Base-by-base conservation (phyloP, 352 stramenopile genomes). In the Globisporangium abappressorium region DNA sequence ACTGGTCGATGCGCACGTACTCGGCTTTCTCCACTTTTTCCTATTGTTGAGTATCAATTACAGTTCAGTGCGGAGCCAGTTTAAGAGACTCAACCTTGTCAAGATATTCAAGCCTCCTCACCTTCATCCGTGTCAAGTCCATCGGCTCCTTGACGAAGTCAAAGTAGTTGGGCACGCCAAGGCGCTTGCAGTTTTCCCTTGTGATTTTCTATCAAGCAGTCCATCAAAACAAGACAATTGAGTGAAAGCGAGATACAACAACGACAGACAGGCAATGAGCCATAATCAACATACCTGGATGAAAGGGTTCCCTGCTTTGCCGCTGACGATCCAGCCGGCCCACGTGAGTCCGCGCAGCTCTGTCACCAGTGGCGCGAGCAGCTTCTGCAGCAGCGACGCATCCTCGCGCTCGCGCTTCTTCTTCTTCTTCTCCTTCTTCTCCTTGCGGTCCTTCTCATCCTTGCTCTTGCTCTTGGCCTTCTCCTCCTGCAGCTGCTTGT, bases 341-440 rank as follows among this genome's bases (percentile, higher is more conserved):
- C 87, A 94, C 26, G 85, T 94, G 62, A 92, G 76, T 15, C 65
- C 77, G 3, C 83, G 82, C 46, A 94, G 68, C 64, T 94, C 85
- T 0, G 77, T 63, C 18, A 92, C 79, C 11, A 93, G 68, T 12
- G 83, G 85, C 15, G 83, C 85, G 51, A 94, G 69, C 63, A 94
- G 75, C n/a, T 85, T 89, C 62, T 94, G 85, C 58, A 94, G 74
- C 56, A 85, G 65, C 7, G 76, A 66, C 8, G 85, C 82, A 58
- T 93, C 85, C 55, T 94, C 87, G 22, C 78, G 72, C 70, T 94
- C 85, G 68, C 87, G 80, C 57, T 94, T 94, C 57, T 89, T 84
- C 66, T 87, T 88, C 67, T 94, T 94, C 64, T 92, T 90, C 15
- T 93, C 84, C 61, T 93, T 93, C 74, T 92, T 93, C 59, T 94